Conservation (phyloP, 805 yeast genomes). For the Tetrapisispora taiwanensis region DNA sequence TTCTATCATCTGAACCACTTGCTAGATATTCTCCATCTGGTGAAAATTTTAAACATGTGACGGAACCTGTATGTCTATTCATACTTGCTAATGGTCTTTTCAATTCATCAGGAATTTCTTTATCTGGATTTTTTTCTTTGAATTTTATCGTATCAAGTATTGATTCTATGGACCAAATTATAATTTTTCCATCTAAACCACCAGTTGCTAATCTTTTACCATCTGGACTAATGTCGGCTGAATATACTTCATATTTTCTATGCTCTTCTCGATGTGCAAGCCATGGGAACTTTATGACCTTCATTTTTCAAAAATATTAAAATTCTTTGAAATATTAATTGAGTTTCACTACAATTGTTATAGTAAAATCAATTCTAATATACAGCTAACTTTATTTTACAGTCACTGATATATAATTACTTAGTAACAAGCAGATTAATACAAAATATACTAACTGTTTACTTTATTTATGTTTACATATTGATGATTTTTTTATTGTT, state of each 20-base stretch:
- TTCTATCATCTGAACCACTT: constrained; percentile 91
- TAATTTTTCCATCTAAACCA: constrained; percentile 84
- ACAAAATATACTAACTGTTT: not conserved
- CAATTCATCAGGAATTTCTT: constrained; percentile 12
- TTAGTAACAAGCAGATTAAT: too few species aligned
- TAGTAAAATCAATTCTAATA: too few species aligned
- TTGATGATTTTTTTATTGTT: not conserved
- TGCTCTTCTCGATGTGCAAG: constrained; percentile 67
- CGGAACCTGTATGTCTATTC: constrained; percentile 95
- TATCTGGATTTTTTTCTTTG: not conserved
- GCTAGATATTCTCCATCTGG: constrained; percentile 89
- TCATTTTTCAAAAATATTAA: constrained; percentile 33
- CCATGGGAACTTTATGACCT: constrained; percentile 63
- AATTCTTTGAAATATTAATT: too few species aligned
- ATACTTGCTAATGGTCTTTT: constrained; percentile 68
- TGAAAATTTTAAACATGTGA: constrained; percentile 83
- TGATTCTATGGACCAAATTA: constrained; percentile 71
- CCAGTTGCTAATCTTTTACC: constrained; percentile 86
- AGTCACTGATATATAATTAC: too few species aligned
- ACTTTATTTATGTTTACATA: not conserved
- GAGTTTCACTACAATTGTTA: too few species aligned
- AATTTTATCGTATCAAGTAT: constrained; percentile 32
- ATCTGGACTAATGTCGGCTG: constrained; percentile 71
- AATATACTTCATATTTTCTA: constrained; percentile 72
- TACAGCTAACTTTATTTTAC: too few species aligned